Conservation (phyloP, 2,329 filamentous ascomycete genomes). For the Lecanosticta acicola region DNA sequence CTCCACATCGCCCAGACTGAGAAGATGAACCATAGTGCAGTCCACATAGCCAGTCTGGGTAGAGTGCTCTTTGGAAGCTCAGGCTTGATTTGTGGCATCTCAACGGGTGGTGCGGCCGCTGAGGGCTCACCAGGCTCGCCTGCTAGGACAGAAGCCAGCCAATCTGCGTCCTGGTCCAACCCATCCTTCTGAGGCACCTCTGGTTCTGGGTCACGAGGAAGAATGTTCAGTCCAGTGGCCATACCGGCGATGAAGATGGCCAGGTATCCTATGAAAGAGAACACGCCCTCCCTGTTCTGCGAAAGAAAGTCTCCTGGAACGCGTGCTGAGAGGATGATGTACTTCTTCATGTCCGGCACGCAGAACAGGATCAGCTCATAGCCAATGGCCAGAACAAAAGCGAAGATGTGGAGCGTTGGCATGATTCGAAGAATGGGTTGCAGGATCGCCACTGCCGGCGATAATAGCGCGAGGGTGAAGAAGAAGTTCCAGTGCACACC, state of each 20-base stretch:
- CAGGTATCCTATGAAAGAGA: conserved; percentile 88
- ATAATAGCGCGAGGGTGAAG: conserved; percentile 84
- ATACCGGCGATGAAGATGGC: conserved; percentile 91
- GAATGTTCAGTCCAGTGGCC: conserved; percentile 70
- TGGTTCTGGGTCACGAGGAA: conserved; percentile 50
- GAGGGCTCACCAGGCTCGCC: conserved; percentile 13
- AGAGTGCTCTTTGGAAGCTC: conserved; percentile 26
- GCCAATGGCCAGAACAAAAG: conserved; percentile 59
- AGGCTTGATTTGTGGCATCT: conserved; percentile 21
- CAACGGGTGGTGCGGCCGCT: conserved; percentile 12
- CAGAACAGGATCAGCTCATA: conserved; percentile 75
- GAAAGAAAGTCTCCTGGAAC: conserved; percentile 62
- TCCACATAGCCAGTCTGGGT: conserved; percentile 57
- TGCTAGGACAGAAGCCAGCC: conserved; percentile 33
- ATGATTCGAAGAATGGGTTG: conserved; percentile 65
- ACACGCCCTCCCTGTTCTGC: conserved; percentile 92
- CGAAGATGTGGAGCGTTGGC: conserved; percentile 70
- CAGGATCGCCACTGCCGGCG: conserved; percentile 80
- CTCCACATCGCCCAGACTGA: conserved; percentile 59
- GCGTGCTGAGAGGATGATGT: conserved; percentile 75
- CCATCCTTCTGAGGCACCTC: conserved; percentile 19
- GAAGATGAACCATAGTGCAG: conserved; percentile 67
- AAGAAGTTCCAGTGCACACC: conserved; percentile 99
- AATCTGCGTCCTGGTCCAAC: conserved; percentile 33
- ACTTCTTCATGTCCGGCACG: conserved; percentile 67